Evolutionary conservation across 2,329 filamentous ascomycete species (phyloP), one percentile per base, ranked within the genome.

Genomic region (Verticillium tricorpus): DNA sequence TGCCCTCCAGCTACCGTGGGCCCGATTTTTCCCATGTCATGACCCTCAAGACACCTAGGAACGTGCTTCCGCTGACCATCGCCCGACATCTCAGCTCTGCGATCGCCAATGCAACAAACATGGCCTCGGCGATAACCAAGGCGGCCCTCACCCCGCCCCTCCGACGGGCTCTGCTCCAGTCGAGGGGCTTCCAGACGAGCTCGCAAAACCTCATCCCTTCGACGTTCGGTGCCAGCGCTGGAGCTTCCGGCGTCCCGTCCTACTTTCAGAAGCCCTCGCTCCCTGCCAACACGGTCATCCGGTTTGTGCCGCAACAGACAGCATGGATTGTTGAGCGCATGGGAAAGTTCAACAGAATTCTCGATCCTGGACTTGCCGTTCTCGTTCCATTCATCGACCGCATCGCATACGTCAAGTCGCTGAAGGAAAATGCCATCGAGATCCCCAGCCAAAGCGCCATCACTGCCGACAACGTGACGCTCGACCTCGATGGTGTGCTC

Each of bases 321-420:
- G 95, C 95, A 76, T 99, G 95, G 95, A 94, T 99, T 63, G 95
- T 99, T 62, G 95, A 99, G 85, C 93, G 95, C 73, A 99, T 99
- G 95, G 95, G 95, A 71, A 95, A 93, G 78, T 99, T 97, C 81
- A 90, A 92, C 78, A 86, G 93, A 64, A 97, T 99, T 71, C 81
- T 99, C 58, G 87, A 97, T 70, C 95, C 95, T 3, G 95, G 95
- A 62, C 82, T 99, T 65, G 93, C 95, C 25, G 84, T 99, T 65
- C 79, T 99, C 68, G 83, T 95, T 60, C 95, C 95, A 1, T 90
- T 98, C 68, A 80, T 99, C 75, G 95, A 99, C 78, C 90, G 93
- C 65, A 98, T 99, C 75, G 91, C 95, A 69, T 99, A 99, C 75
- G 95, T 99, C 68, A 97, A 96, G 83, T 96, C 91, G 67, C 81